Conservation (phyloP, 179 eudicot species). For the Beta lomatogona region DNA sequence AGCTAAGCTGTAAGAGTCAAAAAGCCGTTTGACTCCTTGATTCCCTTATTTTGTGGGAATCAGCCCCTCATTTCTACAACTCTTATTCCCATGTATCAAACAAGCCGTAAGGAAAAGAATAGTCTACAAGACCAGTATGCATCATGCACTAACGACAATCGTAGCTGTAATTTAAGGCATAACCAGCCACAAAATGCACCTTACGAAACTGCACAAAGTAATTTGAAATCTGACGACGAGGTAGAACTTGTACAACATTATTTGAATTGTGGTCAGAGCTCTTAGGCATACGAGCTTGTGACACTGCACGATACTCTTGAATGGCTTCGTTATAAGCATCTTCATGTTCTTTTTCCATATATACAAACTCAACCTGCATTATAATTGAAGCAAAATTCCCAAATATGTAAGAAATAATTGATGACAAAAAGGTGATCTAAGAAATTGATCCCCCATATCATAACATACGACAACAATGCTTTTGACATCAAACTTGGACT, state of each 20-base stretch:
- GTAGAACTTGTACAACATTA: slow-evolving; percentile 46
- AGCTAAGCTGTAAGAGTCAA: neutral
- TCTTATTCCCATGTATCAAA: neutral
- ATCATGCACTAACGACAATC: neutral
- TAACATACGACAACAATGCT: neutral
- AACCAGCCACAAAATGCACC: slow-evolving; percentile 41
- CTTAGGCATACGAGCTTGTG: slow-evolving; percentile 64
- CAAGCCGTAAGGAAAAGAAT: neutral
- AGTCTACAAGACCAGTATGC: neutral
- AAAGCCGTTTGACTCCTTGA: neutral
- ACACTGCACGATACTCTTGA: slow-evolving; percentile 71
- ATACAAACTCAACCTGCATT: slow-evolving; percentile 73
- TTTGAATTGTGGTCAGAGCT: slow-evolving; percentile 34
- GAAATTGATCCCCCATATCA: neutral
- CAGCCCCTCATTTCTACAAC: neutral
- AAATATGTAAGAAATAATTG: neutral
- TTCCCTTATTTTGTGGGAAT: neutral
- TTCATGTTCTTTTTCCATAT: slow-evolving; percentile 72
- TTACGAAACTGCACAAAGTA: slow-evolving; percentile 96
- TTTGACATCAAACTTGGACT: neutral
- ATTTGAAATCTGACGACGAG: slow-evolving; percentile 93
- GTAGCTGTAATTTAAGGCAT: neutral
- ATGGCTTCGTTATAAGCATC: slow-evolving; percentile 89
- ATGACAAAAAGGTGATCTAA: neutral
- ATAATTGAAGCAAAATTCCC: slow-evolving; percentile 4